phyloP scores from a whole-genome alignment of 1,284 basidiomycete species.

The Melanopsichium pennsylvanicum region DNA sequence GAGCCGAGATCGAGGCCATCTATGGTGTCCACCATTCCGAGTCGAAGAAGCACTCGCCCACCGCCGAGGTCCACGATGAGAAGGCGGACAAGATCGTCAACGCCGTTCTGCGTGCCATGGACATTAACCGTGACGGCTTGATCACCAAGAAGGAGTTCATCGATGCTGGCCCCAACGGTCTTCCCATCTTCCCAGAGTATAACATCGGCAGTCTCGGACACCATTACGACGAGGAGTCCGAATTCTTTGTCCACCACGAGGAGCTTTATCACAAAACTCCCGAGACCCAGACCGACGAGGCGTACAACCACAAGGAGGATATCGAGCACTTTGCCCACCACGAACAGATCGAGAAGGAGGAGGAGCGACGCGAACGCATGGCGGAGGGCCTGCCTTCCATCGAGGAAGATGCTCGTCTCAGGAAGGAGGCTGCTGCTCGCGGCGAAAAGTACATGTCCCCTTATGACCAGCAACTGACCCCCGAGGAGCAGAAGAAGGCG shows the following conservation, averaged over 20 bases:
- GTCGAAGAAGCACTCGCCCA: slow-evolving; percentile 83
- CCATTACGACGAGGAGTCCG: slow-evolving; percentile 74
- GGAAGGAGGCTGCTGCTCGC: slow-evolving; percentile 46
- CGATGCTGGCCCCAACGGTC: slow-evolving; percentile 75
- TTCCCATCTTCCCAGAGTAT: slow-evolving; percentile 77
- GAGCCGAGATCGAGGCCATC: slow-evolving; percentile 67
- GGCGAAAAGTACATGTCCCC: slow-evolving; percentile 58
- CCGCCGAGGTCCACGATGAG: slow-evolving; percentile 78
- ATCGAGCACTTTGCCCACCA: slow-evolving; percentile 85
- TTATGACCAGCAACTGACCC: slow-evolving; percentile 59
- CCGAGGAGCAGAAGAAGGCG: slow-evolving; percentile 49
- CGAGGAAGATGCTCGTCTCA: slow-evolving; percentile 58
- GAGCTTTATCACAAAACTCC: slow-evolving; percentile 92
- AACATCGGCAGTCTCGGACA: slow-evolving; percentile 78
- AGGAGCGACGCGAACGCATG: slow-evolving; percentile 81
- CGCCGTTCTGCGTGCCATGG: slow-evolving; percentile 78
- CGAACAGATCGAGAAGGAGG: slow-evolving; percentile 82
- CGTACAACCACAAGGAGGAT: slow-evolving; percentile 83
- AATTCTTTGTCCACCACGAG: slow-evolving; percentile 67
- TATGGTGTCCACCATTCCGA: slow-evolving; percentile 92
- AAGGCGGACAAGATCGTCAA: slow-evolving; percentile 84
- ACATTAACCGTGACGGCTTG: slow-evolving; percentile 80
- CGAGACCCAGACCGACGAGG: slow-evolving; percentile 93
- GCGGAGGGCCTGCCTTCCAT: slow-evolving; percentile 77
- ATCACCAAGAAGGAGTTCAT: slow-evolving; percentile 83